phyloP scores from a whole-genome alignment of 2,329 filamentous ascomycete genomes.

The Curvularia spicifera region DNA sequence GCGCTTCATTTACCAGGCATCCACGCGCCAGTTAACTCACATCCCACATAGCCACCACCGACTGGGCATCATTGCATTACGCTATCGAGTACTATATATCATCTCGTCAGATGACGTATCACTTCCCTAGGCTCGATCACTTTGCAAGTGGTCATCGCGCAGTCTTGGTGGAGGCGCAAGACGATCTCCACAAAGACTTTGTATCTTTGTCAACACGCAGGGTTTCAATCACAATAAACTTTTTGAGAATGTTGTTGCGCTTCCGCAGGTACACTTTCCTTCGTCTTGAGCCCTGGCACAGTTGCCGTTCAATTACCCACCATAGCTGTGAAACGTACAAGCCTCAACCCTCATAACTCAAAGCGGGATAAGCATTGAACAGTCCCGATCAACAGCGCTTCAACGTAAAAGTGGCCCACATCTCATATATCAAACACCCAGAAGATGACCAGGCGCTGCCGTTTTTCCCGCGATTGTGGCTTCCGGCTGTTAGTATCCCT shows the following conservation, averaged over 20 bases:
- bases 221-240: background rate
- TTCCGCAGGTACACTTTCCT: background rate
- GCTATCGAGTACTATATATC: constrained; percentile 29
- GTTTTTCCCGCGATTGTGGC: constrained; percentile 17
- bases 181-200: background rate
- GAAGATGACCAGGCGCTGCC: constrained; percentile 26
- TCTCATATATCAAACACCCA: constrained; percentile 19
- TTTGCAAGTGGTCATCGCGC: background rate
- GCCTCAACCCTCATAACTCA: constrained; percentile 8
- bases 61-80: constrained; percentile 32
- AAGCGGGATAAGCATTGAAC: constrained; percentile 17
- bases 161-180: no score
- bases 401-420: constrained; percentile 16
- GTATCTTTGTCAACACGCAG: background rate
- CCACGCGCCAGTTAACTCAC: background rate
- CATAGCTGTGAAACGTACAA: background rate
- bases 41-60: background rate
- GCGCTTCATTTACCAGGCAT: constrained; percentile 6
- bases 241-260: background rate
- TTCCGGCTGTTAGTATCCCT: constrained; percentile 38
- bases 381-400: constrained; percentile 6
- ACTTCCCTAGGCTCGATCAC: background rate
- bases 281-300: background rate
- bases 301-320: background rate
- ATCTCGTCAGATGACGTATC: constrained; percentile 17